These are phyloP conservation scores for Ophiosphaerella narmari DNA, from an alignment of 2,329 filamentous ascomycete genomes.

Conservation along the genomic window DNA sequence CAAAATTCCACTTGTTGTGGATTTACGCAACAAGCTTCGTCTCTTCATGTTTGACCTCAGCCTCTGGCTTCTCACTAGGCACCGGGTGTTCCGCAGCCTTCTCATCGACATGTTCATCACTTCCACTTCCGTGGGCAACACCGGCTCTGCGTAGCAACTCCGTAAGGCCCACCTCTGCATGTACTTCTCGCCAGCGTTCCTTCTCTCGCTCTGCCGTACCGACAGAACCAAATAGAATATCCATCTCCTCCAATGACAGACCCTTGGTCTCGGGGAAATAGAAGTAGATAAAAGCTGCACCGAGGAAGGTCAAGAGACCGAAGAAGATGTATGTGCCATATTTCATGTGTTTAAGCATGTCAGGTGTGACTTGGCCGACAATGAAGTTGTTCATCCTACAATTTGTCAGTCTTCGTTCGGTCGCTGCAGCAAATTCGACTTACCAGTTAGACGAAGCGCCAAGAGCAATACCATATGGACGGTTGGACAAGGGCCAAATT, in stretches of 20 bases:
- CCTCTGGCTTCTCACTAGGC: constrained; percentile 21
- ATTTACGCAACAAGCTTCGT: constrained; percentile 5
- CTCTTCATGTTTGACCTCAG: constrained; percentile 11
- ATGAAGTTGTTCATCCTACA: constrained; percentile 43
- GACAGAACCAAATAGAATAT: constrained; percentile 49
- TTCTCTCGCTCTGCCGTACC: constrained; percentile 70
- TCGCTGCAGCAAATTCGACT: neutral
- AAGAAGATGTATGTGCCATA: constrained; percentile 49
- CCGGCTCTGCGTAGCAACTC: constrained; percentile 30
- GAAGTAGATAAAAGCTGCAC: constrained; percentile 12
- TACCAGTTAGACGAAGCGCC: constrained; percentile 46
- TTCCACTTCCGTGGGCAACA: constrained; percentile 11
- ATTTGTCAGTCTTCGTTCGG: neutral
- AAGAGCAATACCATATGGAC: constrained; percentile 45
- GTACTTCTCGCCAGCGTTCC: constrained; percentile 75
- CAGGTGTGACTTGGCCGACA: constrained; percentile 41
- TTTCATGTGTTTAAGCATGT: constrained; percentile 39
- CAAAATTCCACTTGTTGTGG: neutral
- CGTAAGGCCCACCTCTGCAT: constrained; percentile 68
- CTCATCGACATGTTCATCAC: constrained; percentile 3
- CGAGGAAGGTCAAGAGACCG: constrained; percentile 28
- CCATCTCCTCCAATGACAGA: constrained; percentile 26
- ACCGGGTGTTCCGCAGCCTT: constrained; percentile 20
- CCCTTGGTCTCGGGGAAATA: constrained; percentile 30
- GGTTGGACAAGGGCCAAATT: constrained; percentile 44